Conservation (phyloP, 2,329 filamentous ascomycete genomes). For the Sarocladium oryzae region DNA sequence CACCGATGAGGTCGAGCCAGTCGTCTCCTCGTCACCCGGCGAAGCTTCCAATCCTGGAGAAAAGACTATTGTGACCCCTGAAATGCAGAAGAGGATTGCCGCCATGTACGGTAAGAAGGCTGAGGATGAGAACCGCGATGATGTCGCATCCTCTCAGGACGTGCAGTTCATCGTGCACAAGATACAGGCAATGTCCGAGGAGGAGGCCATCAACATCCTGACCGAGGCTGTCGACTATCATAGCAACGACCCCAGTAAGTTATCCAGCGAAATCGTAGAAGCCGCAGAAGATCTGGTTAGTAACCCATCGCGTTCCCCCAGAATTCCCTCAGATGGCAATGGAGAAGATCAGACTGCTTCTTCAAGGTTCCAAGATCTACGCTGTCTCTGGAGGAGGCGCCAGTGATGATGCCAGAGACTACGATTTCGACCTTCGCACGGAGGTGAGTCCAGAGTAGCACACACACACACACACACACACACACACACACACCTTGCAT, state of each 20-base stretch:
- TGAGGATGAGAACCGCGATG: constrained; percentile 1
- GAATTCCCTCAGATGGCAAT: constrained; percentile 36
- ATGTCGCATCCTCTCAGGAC: neutral
- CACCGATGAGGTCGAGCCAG: neutral
- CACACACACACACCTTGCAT: too few species aligned
- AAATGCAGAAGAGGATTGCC: neutral
- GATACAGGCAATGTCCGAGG: constrained; percentile 35
- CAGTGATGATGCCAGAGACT: constrained; percentile 26
- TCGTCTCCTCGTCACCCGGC: neutral
- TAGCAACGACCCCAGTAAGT: constrained; percentile 25
- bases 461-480: too few species aligned
- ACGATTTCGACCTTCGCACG: constrained; percentile 31
- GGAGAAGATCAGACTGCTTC: constrained; percentile 31
- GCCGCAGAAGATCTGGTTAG: neutral
- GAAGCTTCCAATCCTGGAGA: neutral
- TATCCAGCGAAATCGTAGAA: too few species aligned
- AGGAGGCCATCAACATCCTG: constrained; percentile 34
- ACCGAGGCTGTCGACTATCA: constrained; percentile 31
- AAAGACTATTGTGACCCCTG: neutral
- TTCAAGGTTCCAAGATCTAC: constrained; percentile 31
- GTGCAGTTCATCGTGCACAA: constrained; percentile 29
- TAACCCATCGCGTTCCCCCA: constrained; percentile 16
- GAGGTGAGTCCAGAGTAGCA: too few species aligned
- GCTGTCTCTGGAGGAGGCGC: constrained; percentile 15
- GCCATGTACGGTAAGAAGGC: constrained; percentile 7